Evolutionary conservation across 148 eudicot species (phyloP), one percentile per base, ranked within the genome.

Genomic region (Dianthus caryophyllus): DNA sequence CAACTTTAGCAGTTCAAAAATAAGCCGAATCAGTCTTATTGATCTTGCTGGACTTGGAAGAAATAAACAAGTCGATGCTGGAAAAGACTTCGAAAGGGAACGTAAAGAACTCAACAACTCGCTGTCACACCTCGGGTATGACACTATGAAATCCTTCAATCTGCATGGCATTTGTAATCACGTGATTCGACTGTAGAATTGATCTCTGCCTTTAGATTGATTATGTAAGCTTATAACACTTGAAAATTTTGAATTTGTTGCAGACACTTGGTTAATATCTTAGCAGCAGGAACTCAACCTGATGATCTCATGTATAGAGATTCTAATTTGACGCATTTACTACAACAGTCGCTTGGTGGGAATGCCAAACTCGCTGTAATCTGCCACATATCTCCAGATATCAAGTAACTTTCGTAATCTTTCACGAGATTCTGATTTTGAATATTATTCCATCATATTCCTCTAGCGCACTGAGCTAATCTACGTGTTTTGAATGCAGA

Each of bases 321-420:
- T 79, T 91, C 97, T 33, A 76, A 79, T 72, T 78, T 91, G 75
- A 91, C 96, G 27, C 88, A 88, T 69, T 59, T 91, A 44, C 80
- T 91, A 60, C 87, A 79, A 66, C 92, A 91, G 76, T 83, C 97
- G 69, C 87, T 91, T 54, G 97, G 96, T 64, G 97, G 96, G 67
- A 91, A 91, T 70, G 84, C 91, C 49, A 91, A 91, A 75, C 87
- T 88, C 59, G 79, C 88, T 61, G 82, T 88, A 71, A 86, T 91
- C 71, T 88, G 97, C 71, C 78, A 79, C 71, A 74, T 91, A 75
- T 82, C 87, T 71, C 82, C 96, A 51, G 91, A 85, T 66, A 65
- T 80, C 82, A 87, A 82, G 97, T 91, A 88, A 20, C 53, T 58
- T 54, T 71, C 61, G 11, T 41, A 41, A 3, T 9, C 11, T 41